Base-by-base conservation (phyloP, 805 yeast genomes). In the Candida nemodendra region DNA sequence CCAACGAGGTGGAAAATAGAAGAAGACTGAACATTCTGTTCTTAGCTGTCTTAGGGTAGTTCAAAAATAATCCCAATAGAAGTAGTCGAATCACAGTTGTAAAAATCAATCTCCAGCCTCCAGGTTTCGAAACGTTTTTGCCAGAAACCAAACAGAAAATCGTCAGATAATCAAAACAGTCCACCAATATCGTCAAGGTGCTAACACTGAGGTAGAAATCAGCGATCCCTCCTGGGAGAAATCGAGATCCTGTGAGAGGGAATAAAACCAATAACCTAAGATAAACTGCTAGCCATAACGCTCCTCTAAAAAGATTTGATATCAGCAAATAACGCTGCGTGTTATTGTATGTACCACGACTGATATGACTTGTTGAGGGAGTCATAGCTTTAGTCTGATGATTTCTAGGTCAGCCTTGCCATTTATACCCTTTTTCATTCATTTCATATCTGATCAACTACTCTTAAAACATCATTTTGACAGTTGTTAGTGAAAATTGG, bases 161-260 rank as follows among this genome's bases (percentile, higher is more conserved):
- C 3, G 44, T 18, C 4, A 47, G 2, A 29, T 51, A 51, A 11
- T 47, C 49, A 16, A 57, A 38, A 3, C 41, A 21, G 26, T 60
- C 65, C 3, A 51, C 18, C 5, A 41, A 13, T 2, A 45, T 30
- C 13, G 50, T 28, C 2, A 26, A 18, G 3, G 38, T 22, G 21
- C 51, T 48, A 4, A 54, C 46, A 5, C 39, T 12, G 4, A 59
- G 23, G 35, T 79, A 74, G 59, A 79, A 82, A 47, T 76, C 84
- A 30, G 85, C 84, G 9, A 83, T 77, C 0, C 87, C 89, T 5
- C 82, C 87, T 1, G 88, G 84, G 15, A 82, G 57, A 47, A 79
- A 82, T 45, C 66, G 67, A 22, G 78, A 59, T 0, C 87, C 84
- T n/a, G 79, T 86, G 18, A 83, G 59, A 1, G 86, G 85, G 30